Conservation (phyloP, 345 rosid species). For the Citrus sinensis region DNA sequence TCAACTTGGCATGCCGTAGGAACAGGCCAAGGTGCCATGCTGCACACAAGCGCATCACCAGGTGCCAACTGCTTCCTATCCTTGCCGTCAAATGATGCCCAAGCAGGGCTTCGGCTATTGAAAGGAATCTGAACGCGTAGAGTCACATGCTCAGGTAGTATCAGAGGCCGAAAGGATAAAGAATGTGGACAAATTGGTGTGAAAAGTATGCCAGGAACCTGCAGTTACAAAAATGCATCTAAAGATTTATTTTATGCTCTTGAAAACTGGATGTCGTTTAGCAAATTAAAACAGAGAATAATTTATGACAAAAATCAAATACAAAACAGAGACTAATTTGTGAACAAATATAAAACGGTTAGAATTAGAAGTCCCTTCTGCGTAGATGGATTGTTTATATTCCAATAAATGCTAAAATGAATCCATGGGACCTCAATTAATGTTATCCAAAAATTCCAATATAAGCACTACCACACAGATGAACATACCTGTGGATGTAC, state of each 20-base stretch:
- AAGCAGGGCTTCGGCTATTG: conserved; percentile 87
- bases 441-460: not conserved
- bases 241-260: not conserved
- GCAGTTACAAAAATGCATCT: conserved; percentile 11
- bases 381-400: not conserved
- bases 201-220: conserved; percentile 97
- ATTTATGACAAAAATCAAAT: not conserved
- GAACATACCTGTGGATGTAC: conserved; percentile 95
- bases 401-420: not conserved
- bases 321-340: not conserved
- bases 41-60: conserved; percentile 92
- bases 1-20: conserved; percentile 88
- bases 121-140: conserved; percentile 82
- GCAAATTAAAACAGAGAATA: not conserved
- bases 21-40: conserved; percentile 99
- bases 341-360: not conserved
- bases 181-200: conserved; percentile 99
- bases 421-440: not conserved
- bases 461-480: not conserved
- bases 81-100: conserved; percentile 98
- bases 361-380: not conserved
- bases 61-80: conserved; percentile 73
- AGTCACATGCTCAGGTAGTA: conserved; percentile 93
- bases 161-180: conserved; percentile 91
- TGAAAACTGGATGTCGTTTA: not conserved